phyloP scores from a whole-genome alignment of 208 protist species.

The Angomonas ambiguus region DNA sequence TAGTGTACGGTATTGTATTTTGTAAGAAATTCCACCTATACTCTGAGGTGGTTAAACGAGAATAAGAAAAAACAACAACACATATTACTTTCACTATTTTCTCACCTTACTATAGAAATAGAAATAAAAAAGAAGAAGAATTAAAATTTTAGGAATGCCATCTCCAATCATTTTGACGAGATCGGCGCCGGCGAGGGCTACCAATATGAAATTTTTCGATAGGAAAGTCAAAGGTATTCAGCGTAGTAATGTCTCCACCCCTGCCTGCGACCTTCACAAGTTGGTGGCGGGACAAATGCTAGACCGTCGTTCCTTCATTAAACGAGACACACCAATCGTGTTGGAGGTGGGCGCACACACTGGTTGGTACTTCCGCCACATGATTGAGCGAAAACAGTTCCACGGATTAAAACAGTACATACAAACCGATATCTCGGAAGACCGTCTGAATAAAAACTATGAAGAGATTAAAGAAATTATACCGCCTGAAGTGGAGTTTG shows the following conservation, averaged over 20 bases:
- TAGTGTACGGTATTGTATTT: neutral
- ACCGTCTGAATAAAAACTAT: slow-evolving; percentile 80
- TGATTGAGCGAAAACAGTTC: slow-evolving; percentile 76
- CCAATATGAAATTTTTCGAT: slow-evolving; percentile 77
- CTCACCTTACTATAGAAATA: slow-evolving; percentile 1
- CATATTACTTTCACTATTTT: neutral
- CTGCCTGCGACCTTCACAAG: slow-evolving; percentile 79
- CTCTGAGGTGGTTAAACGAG: too few relatives aligned
- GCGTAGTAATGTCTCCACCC: slow-evolving; percentile 51
- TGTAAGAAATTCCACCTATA: neutral
- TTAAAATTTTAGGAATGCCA: slow-evolving; percentile 28
- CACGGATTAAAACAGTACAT: slow-evolving; percentile 90
- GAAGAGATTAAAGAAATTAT: slow-evolving; percentile 77
- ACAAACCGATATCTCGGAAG: slow-evolving; percentile 85
- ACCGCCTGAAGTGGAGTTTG: slow-evolving; percentile 78
- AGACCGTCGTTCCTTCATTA: slow-evolving; percentile 77
- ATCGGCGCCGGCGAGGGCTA: slow-evolving; percentile 44
- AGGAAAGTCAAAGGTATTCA: slow-evolving; percentile 76
- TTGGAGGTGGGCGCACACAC: slow-evolving; percentile 83
- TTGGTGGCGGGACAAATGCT: slow-evolving; percentile 80
- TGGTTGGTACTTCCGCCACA: slow-evolving; percentile 85
- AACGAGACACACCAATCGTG: slow-evolving; percentile 79
- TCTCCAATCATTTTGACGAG: slow-evolving; percentile 72
- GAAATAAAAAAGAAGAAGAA: neutral
- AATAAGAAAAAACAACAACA: neutral